phyloP scores from a whole-genome alignment of 2,329 filamentous ascomycete genomes.

The Tympanopsis confertula region DNA sequence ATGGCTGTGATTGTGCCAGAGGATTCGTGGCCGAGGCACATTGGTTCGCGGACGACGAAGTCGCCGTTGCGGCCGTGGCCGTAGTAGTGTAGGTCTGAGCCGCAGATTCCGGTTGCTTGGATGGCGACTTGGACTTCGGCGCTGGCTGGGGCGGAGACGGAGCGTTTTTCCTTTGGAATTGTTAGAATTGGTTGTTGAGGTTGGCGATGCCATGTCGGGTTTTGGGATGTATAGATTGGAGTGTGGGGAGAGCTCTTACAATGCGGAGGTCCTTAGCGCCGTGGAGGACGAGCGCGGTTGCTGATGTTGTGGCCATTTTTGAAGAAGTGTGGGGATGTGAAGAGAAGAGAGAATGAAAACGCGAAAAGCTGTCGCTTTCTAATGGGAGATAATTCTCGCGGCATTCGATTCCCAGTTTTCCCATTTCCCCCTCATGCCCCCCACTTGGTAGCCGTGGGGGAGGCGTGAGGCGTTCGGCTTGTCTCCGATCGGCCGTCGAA shows the following conservation, averaged over 20 bases:
- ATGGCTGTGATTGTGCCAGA: constrained; percentile 45
- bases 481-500: too few species aligned
- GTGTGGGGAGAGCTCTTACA: neutral
- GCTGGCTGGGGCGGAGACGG: constrained; percentile 20
- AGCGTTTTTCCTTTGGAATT: constrained; percentile 37
- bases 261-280: constrained; percentile 7
- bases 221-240: neutral
- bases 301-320: neutral
- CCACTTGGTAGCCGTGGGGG: too few species aligned
- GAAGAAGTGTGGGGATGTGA: neutral
- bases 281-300: constrained; percentile 6
- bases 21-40: constrained; percentile 54
- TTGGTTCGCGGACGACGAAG: constrained; percentile 51
- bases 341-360: too few species aligned
- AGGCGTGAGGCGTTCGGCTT: too few species aligned
- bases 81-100: constrained; percentile 61
- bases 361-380: too few species aligned
- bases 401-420: too few species aligned
- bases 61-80: constrained; percentile 63
- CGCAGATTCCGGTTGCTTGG: constrained; percentile 57
- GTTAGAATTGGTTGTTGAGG: constrained; percentile 24
- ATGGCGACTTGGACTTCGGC: constrained; percentile 54
- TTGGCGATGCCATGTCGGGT: neutral
- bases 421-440: too few species aligned
- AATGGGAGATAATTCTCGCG: too few species aligned